A percentile compares a stretch with the other conserved stretches of the same genome.
Conservation (phyloP, 2,329 filamentous ascomycete genomes). For the Bipolaris gigantea region DNA sequence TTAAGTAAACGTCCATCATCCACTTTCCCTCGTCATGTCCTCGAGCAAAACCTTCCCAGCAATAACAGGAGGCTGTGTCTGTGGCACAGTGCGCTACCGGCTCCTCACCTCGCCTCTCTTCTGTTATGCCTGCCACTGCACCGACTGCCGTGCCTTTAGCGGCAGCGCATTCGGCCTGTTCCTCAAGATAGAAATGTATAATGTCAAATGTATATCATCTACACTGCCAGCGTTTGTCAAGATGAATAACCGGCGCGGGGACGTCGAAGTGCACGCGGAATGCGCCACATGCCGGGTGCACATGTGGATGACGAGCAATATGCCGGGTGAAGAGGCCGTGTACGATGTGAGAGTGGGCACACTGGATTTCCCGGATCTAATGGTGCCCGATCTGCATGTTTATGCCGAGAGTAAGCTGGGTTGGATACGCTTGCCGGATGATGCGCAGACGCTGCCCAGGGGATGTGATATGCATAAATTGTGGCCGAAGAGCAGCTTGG, state of each 20-base stretch:
- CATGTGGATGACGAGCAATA: slow-evolving; percentile 23
- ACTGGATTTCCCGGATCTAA: slow-evolving; percentile 31
- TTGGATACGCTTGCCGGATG: slow-evolving; percentile 33
- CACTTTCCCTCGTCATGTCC: background rate
- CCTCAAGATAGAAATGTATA: slow-evolving; percentile 30
- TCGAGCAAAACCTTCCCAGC: slow-evolving; percentile 28
- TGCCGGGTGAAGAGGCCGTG: slow-evolving; percentile 5
- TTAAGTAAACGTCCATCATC: background rate
- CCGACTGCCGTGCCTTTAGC: slow-evolving; percentile 30
- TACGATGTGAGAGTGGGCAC: slow-evolving; percentile 29
- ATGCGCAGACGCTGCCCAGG: slow-evolving; percentile 19
- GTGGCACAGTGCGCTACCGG: slow-evolving; percentile 28
- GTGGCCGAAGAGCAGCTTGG: slow-evolving; percentile 38
- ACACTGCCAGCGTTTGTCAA: slow-evolving; percentile 14
- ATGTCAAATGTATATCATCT: slow-evolving; percentile 22
- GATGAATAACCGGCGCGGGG: background rate
- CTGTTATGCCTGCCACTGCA: slow-evolving; percentile 38
- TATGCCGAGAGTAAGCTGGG: slow-evolving; percentile 35
- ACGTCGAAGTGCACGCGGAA: slow-evolving; percentile 1
- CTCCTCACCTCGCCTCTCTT: slow-evolving; percentile 34
- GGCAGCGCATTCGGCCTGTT: slow-evolving; percentile 30
- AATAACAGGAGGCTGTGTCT: slow-evolving; percentile 34
- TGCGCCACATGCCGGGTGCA: slow-evolving; percentile 28
- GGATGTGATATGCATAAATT: slow-evolving; percentile 11
- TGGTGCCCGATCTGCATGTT: slow-evolving; percentile 37